Base-by-base conservation (phyloP, 169 alveolate species). In the Cryptosporidium muris region DNA sequence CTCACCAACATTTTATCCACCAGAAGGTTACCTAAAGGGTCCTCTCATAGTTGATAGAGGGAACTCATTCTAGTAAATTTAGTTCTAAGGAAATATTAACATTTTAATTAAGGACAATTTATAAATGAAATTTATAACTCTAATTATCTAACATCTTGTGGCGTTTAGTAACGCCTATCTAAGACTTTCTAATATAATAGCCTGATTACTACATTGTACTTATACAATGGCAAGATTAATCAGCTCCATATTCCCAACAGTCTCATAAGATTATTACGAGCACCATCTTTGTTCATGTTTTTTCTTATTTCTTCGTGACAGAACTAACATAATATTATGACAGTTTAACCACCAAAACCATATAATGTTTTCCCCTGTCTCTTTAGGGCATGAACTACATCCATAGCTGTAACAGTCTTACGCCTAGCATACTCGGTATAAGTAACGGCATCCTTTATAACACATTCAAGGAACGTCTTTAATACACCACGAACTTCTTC, bases 351-450 rank as follows among this genome's bases (percentile, higher is more conserved):
- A 82, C 99, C 99, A 93, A 97, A 98, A 92, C 99, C 99, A 95
- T 98, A 98, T 81, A 98, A 97, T 90, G 99, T 96, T 91, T 98
- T 95, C 81, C 99, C 99, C 92, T 98, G 99, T 91, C 99, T 96
- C 97, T 98, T 98, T 66, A 98, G 96, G 66, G 99, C 97, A 92
- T 97, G 98, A 88, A 98, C 99, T 81, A 98, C 97, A 91, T 97
- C 99, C 97, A 95, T 95, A 82, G 99, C 99, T 52, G 99, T 97
- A 88, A 98, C 99, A 16, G 99, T 98, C 97, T 98, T 98, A 92
- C 99, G 96, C 91, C 98, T 95, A 88, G 99, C 99, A 92, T 98
- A 99, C 94, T 98, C 99, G 64, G 99, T 96, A 95, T 98, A 98
- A 90, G 99, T 96, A 67, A 98, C 99, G 81, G 99, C 96, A 89